These are phyloP conservation scores for Leishmania amazonensis DNA, from an alignment of 208 protist species.

Conservation along the genomic window DNA sequence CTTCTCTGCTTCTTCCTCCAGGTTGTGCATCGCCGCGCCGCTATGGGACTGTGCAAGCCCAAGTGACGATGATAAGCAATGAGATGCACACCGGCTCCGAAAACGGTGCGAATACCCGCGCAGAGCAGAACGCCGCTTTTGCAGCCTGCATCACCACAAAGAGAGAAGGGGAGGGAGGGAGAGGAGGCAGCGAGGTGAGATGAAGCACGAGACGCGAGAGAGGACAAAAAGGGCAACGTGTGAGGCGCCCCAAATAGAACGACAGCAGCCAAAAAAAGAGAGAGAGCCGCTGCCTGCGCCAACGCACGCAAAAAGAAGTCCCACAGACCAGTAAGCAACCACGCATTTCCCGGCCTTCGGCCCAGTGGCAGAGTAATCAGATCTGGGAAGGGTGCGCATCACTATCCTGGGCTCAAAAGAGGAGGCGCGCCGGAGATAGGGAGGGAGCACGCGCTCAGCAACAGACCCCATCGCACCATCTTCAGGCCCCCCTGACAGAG, in stretches of 20 bases:
- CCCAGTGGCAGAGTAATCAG: not conserved
- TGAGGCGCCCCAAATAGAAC: not conserved
- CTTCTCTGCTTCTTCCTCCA: conserved; percentile 29
- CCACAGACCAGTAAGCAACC: not conserved
- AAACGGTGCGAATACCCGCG: not conserved
- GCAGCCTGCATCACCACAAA: not conserved
- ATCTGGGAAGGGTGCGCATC: not conserved
- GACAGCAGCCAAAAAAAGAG: not conserved
- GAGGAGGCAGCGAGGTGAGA: not conserved
- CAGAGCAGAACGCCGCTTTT: not conserved
- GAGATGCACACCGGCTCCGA: not conserved
- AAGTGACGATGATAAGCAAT: not conserved
- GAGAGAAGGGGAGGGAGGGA: not conserved
- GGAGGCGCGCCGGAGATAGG: not conserved
- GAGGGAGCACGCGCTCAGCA: not conserved
- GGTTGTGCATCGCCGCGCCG: conserved; percentile 6
- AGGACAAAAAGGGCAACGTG: not conserved
- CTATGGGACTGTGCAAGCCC: not conserved
- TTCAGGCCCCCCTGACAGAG: not conserved
- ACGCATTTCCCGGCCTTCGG: not conserved
- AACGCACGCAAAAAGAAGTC: not conserved
- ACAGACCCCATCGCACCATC: not conserved
- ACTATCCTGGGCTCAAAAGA: not conserved
- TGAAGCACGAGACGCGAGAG: not conserved
- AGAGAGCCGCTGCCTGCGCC: not conserved